phyloP scores from a whole-genome alignment of 305 asterid genomes.

The Fraxinus sp. region DNA sequence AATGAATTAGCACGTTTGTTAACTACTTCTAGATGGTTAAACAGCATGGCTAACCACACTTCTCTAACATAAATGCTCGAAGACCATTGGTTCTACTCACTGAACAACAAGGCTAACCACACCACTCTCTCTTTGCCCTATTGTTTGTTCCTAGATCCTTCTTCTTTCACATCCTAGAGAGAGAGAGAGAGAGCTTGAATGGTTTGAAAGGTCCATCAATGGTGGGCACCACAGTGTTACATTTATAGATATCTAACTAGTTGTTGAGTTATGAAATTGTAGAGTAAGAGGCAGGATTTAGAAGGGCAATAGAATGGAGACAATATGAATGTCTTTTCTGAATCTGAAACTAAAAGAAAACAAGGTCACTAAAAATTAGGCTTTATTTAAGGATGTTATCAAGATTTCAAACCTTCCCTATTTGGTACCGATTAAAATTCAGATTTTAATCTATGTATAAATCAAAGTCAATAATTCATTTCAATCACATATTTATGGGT shows the following conservation, averaged over 20 bases:
- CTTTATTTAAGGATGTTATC: constrained; percentile 22
- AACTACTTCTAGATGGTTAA: not conserved
- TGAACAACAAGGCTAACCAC: not conserved
- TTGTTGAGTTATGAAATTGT: not conserved
- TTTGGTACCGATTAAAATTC: too few relatives aligned
- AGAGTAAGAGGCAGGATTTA: constrained; percentile 21
- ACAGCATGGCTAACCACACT: not conserved
- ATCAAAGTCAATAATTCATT: too few relatives aligned
- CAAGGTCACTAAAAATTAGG: constrained; percentile 29
- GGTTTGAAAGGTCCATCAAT: not conserved
- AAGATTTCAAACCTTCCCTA: not conserved
- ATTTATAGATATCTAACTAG: not conserved
- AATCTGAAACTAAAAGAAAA: constrained; percentile 15
- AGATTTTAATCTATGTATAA: too few relatives aligned
- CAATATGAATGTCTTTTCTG: constrained; percentile 33
- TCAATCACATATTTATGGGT: too few relatives aligned
- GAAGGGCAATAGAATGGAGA: constrained; percentile 30
- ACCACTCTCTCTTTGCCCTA: not conserved
- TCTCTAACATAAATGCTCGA: not conserved
- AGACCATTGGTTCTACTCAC: not conserved
- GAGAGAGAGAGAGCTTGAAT: not conserved
- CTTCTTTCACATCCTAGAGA: not conserved
- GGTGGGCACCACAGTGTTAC: constrained; percentile 26
- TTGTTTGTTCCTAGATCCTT: constrained; percentile 6
- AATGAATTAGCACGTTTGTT: not conserved